Base-by-base conservation (phyloP, 805 yeast genomes). In the Candida succiphila region DNA sequence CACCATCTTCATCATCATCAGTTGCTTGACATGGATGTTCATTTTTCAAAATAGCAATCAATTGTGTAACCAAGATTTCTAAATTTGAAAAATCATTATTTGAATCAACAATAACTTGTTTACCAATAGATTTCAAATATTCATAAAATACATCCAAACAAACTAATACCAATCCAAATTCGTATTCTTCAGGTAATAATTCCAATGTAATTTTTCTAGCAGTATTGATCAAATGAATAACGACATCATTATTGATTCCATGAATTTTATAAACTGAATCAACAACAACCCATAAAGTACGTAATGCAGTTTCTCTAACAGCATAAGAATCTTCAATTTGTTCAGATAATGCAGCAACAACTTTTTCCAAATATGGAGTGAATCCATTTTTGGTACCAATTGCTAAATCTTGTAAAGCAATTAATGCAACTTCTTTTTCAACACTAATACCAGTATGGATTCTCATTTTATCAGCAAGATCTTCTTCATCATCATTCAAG, bases 351-450 rank as follows among this genome's bases (percentile, higher is more conserved):
- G 75, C 68, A 41, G 69, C 67, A 46, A 82, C 60, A 18, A 87
- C 69, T 37, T 75, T 60, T 54, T 84, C 86, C 39, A 86, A 80
- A 50, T 76, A 86, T 49, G 77, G 76, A 49, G 78, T 72, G 61
- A 89, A 87, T 34, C 76, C 76, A 37, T 73, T 78, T 51, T 87
- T 82, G 31, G 95, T 83, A 47, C 94, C 96, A 35, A 71, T 59
- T 33, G 95, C 95, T 54, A 88, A 72, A 54, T 92, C 97, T 32
- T 84, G 75, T 45, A 87, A 62, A 7, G 95, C 92, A 50, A 86
- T 85, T 30, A 88, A 72, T n/a, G 95, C 95, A 44, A 86, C 84
- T 63, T 88, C 96, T 62, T 89, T 89, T 63, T 89, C 98, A 48
- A 84, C 80, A 44, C 96, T 85, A 48, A 92, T 75, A 66, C 95